Conservation (phyloP, 2,329 filamentous ascomycete genomes). For the Aspergillus pseudoglaucus region DNA sequence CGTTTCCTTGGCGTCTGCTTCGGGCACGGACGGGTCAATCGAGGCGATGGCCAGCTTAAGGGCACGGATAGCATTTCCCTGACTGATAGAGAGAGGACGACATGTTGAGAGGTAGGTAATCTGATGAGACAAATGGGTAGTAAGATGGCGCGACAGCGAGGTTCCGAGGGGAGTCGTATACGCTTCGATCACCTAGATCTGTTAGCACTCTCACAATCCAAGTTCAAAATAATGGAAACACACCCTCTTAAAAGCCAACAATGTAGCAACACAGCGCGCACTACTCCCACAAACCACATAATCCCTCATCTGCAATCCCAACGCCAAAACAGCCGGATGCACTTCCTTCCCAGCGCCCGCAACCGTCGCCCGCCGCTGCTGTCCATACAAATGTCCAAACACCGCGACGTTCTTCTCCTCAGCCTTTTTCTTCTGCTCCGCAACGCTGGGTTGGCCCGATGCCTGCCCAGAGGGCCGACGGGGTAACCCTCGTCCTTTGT, state of each 20-base stretch:
- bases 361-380: conserved; percentile 60
- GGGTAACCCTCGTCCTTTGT: conserved; percentile 21
- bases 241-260: conserved; percentile 84
- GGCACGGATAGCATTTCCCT: conserved; percentile 94
- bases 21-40: conserved; percentile 77
- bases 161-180: conserved; percentile 82
- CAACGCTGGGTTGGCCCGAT: conserved; percentile 31
- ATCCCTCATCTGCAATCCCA: conserved; percentile 84
- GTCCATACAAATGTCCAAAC: conserved; percentile 79
- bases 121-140: conserved; percentile 85
- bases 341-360: conserved; percentile 63
- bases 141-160: conserved; percentile 83
- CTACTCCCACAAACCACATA: conserved; percentile 88
- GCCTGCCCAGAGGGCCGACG: conserved; percentile 33
- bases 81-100: conserved; percentile 90
- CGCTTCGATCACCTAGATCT: conserved; percentile 70
- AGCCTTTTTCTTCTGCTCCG: conserved; percentile 47
- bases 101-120: conserved; percentile 92
- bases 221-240: conserved; percentile 15
- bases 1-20: conserved; percentile 71
- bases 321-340: conserved; percentile 73
- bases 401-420: conserved; percentile 63
- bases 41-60: conserved; percentile 89
- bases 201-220: conserved; percentile 7
- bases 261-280: conserved; percentile 76